Conservation (phyloP, 208 protist genomes). For the Leptomonas seymouri region DNA sequence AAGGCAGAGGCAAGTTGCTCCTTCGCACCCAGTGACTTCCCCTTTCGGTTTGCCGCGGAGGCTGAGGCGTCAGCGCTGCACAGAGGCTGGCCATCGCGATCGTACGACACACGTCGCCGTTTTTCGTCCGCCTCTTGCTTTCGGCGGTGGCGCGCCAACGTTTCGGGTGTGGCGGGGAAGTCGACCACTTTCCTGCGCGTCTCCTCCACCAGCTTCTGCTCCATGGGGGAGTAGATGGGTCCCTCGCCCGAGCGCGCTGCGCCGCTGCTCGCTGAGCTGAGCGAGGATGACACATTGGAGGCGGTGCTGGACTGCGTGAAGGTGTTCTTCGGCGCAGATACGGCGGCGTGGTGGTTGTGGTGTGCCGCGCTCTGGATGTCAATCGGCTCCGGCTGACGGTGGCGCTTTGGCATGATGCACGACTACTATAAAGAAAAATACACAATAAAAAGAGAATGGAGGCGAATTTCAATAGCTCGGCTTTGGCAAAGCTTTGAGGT, state of each 20-base stretch:
- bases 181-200: constrained; percentile 22
- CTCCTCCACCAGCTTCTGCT: constrained; percentile 25
- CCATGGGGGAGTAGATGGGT: constrained; percentile 24
- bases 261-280: neutral
- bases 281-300: constrained; percentile 4
- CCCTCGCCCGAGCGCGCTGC: neutral
- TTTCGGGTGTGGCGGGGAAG: constrained; percentile 40
- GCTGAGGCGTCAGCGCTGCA: neutral
- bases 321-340: neutral
- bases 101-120: constrained; percentile 18
- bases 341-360: constrained; percentile 3
- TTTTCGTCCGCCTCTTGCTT: constrained; percentile 26
- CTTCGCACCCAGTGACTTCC: neutral
- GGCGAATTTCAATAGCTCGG: no score
- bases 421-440: neutral
- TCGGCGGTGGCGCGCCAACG: constrained; percentile 19
- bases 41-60: neutral
- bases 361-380: constrained; percentile 26
- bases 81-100: constrained; percentile 28
- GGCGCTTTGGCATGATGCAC: constrained; percentile 70
- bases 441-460: constrained; percentile 3
- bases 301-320: constrained; percentile 3
- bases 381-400: constrained; percentile 75
- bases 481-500: no score
- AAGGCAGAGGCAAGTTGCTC: neutral